Base-by-base conservation (phyloP, 179 eudicot species). In the Drosera spatulata region DNA sequence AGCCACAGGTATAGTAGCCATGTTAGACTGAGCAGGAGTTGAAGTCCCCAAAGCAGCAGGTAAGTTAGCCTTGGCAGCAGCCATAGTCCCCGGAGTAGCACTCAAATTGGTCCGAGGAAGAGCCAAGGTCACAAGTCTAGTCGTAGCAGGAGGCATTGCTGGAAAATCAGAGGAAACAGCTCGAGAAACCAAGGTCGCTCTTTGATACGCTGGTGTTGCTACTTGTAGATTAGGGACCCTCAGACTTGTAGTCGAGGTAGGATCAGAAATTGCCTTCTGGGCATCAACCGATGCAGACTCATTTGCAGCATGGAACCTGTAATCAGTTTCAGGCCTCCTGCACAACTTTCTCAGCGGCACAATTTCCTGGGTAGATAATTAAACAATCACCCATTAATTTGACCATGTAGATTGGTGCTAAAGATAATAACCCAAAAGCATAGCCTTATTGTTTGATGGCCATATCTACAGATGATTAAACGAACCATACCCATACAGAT, bases 241-340 rank as follows among this genome's bases (percentile, higher is more conserved):
- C 44, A 66, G 47, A n/a, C 69, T 61, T 59, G 56, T 64, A 48
- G 66, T 66, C 15, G 72, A 56, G 56, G 61, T 69, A 65, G 78
- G 68, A 58, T 81, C 85, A 37, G 69, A 50, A 56, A 59, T 66
- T 48, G 64, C 69, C 66, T 75, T 87, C 55, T 72, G 75, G 47
- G 63, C 76, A 10, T 83, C 80, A 50, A 58, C 69, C 39, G 80
- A 53, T 44, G 67, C 72, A 56, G 84, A 61, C 66, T 73, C 83
- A 13, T 79, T 77, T 41, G 65, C 54, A 68, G 82, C 78, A 67
- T 89, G 80, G 50, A 86, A 91, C 66, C 97, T 76, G 69, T 86
- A 75, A 73, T 90, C 93, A 55, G 97, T 90, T 70, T 90, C 97
- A 42, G 97, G 97, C 56, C 97, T 72, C 44, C 97, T 87, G 50